Percentiles rank a stretch among this genome's conserved stretches.
Conservation (phyloP, 2,329 filamentous ascomycete species). For the Tolypocladium ovalisporum region DNA sequence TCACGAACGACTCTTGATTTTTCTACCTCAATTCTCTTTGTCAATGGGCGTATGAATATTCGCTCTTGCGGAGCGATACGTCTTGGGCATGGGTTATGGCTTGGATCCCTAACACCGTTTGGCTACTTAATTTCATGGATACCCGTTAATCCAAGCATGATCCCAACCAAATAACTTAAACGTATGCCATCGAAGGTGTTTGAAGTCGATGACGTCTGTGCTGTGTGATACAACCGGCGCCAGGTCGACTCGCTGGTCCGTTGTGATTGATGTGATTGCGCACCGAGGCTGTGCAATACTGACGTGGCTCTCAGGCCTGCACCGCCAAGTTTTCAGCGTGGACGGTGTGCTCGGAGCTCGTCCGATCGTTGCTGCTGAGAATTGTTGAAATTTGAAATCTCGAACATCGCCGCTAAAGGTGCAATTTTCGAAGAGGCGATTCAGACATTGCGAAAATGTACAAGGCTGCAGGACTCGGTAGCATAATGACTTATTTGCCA, state of each 20-base stretch:
- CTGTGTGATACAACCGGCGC: neutral
- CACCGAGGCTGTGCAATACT: neutral
- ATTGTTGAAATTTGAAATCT: neutral
- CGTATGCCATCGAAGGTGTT: neutral
- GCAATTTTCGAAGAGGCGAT: neutral
- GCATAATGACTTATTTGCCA: neutral
- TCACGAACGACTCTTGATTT: neutral
- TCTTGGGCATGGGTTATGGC: neutral
- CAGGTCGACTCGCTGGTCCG: neutral
- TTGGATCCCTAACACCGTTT: neutral
- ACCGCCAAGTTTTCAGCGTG: neutral
- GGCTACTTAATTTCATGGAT: slow-evolving; percentile 2
- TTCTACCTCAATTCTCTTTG: neutral
- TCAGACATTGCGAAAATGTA: neutral
- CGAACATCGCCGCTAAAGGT: no score
- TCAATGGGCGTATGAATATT: neutral
- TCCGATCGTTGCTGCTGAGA: neutral
- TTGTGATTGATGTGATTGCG: neutral
- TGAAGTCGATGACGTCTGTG: neutral
- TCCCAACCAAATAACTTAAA: neutral
- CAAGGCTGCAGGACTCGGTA: neutral
- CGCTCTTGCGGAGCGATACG: neutral
- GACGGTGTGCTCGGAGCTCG: neutral
- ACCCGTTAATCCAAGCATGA: slow-evolving; percentile 1
- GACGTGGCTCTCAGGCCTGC: no score